Evolutionary conservation across 2,329 filamentous ascomycete species (phyloP).

Genomic region (Ophiostoma sp.): DNA sequence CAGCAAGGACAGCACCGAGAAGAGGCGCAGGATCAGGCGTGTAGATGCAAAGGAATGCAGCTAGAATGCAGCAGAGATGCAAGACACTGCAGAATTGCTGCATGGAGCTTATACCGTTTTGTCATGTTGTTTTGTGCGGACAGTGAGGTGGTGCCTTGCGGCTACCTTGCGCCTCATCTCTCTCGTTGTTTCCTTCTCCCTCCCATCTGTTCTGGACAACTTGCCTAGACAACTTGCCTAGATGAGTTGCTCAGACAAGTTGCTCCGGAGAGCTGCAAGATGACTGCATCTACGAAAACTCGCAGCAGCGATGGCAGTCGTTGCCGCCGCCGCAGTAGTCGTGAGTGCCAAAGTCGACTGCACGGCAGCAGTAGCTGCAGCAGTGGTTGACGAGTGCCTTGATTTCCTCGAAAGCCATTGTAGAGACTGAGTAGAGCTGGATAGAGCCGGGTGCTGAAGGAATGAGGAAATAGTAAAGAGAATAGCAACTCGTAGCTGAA

Average conservation of each 20-base stretch:
- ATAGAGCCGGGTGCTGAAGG: neutral
- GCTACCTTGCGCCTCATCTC: too few relatives aligned
- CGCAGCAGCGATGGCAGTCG: slow-evolving; percentile 42
- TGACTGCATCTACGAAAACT: neutral
- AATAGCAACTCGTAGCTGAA: neutral
- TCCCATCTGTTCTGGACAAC: neutral
- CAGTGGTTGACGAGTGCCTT: slow-evolving; percentile 45
- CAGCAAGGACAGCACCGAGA: neutral
- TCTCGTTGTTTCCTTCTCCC: too few relatives aligned
- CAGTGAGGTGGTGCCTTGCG: too few relatives aligned
- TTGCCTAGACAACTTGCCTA: neutral
- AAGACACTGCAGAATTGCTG: neutral
- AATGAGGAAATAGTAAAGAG: neutral
- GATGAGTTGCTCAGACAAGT: neutral
- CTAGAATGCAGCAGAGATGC: neutral
- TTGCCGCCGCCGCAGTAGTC: slow-evolving; percentile 43
- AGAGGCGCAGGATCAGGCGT: neutral
- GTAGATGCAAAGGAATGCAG: neutral
- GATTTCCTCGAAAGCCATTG: slow-evolving; percentile 41
- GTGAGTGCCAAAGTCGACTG: slow-evolving; percentile 46
- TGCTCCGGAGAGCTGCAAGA: neutral
- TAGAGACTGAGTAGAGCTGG: slow-evolving; percentile 17
- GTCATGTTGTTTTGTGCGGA: too few relatives aligned
- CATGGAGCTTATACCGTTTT: neutral
- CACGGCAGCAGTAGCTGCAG: slow-evolving; percentile 49